Conservation (phyloP, 2,329 filamentous ascomycete genomes). For the Aspergillus fumigatiaffinis region DNA sequence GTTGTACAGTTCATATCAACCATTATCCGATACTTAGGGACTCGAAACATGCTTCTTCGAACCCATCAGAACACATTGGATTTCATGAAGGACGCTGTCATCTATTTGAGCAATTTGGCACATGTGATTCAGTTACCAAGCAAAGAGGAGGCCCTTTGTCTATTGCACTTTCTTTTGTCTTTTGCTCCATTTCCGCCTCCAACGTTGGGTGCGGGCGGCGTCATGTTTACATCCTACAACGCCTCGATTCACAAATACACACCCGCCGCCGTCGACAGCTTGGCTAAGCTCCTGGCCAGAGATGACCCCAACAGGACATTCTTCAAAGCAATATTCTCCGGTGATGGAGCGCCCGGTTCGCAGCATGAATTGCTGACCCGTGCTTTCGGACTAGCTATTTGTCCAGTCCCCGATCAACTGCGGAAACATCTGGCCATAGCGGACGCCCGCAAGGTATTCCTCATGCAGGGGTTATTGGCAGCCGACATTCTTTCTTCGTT, state of each 20-base stretch:
- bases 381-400: slow-evolving; percentile 81
- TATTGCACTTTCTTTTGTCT: slow-evolving; percentile 83
- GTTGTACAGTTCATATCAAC: slow-evolving; percentile 81
- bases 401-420: slow-evolving; percentile 71
- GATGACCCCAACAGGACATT: slow-evolving; percentile 89
- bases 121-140: slow-evolving; percentile 75
- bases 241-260: slow-evolving; percentile 81
- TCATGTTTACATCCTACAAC: slow-evolving; percentile 78
- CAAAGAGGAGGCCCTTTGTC: slow-evolving; percentile 78
- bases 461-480: slow-evolving; percentile 88
- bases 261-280: slow-evolving; percentile 80
- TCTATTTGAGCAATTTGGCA: slow-evolving; percentile 84
- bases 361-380: slow-evolving; percentile 79
- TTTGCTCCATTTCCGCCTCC: slow-evolving; percentile 81
- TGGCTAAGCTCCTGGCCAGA: slow-evolving; percentile 86
- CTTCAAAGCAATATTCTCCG: slow-evolving; percentile 76
- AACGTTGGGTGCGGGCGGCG: slow-evolving; percentile 49
- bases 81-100: slow-evolving; percentile 93
- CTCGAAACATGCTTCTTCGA: slow-evolving; percentile 78
- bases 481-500: slow-evolving; percentile 83
- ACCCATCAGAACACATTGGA: slow-evolving; percentile 83
- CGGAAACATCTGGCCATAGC: slow-evolving; percentile 63
- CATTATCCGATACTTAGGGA: slow-evolving; percentile 81
- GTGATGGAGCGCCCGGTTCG: slow-evolving; percentile 61
- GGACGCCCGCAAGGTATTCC: slow-evolving; percentile 77